Base-by-base conservation (phyloP, 2,329 filamentous ascomycete genomes). In the Microdochium bolleyi region DNA sequence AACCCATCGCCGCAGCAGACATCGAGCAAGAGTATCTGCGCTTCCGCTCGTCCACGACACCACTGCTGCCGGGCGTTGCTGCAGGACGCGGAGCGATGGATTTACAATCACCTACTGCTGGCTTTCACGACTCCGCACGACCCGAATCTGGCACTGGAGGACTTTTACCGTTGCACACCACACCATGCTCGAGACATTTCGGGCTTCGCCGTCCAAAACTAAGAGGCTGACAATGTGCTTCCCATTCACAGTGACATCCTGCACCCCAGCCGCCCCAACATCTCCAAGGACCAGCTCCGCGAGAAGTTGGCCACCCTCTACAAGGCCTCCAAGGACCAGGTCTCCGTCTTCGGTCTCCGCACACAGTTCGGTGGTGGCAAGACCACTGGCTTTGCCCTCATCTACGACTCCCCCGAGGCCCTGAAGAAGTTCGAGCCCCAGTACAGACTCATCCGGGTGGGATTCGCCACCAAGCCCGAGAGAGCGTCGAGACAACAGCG, bases 391-490 rank as follows among this genome's bases (percentile, higher is more conserved):
- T 99, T 99, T 74, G 94, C 91, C 64, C 90, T 97, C 70, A 83
- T 99, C 81, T 99, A 99, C 85, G 94, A 99, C 79, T 95, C 89
- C 64, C 80, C 85, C 72, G 94, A 99, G 84, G 90, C 92, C 69
- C 87, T 99, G 87, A 96, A 96, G 89, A 97, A 97, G 81, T 99
- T 97, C 78, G 94, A 99, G 86, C 94, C 94, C 69, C 87, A 88
- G 79, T 96, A 96, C 88, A 87, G 94, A 77, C 85, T 96, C 67
- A 84, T 99, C 75, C 86, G 94, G 66, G 89, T 96, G 73, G 94
- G 92, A 72, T 82, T 89, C 67, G 92, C 90, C 70, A 83, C 76
- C 75, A 97, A 97, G 89, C 83, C 90, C 75, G 94, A 99, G 88
- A 92, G 92, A 82, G 85, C 94, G 69, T 90, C 85, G 82, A 89